Evolutionary conservation across 306 rosid genomes (phyloP), one percentile per base, ranked within the genome.

Genomic region (Herpetospermum pedunculosum): DNA sequence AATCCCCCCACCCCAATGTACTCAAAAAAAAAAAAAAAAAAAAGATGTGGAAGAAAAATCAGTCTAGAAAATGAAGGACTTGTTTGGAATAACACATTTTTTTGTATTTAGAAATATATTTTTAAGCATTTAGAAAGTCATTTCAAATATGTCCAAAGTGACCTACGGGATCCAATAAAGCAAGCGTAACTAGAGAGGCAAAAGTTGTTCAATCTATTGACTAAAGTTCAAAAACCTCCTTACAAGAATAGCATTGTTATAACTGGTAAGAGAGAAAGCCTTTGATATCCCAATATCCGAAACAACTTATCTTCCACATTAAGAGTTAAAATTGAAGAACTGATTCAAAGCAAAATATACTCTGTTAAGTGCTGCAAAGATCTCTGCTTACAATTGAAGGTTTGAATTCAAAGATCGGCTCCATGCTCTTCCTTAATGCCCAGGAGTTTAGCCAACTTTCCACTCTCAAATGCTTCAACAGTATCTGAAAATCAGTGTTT

Each of bases 381-480:
- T 38, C 6, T 70, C 70, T 68, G 38, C 70, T 38, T 38, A 60
- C 72, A 29, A 15, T 23, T 19, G 23, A 28, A 55, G 41, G 59
- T 76, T 64, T 72, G 62, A 44, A 69, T 75, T 85, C 86, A 93
- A 64, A 90, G 91, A 40, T 90, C 97, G 6, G 84, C 84, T 13
- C 69, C 71, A 7, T 65, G 34, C 47, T 19, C 84, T 43, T 59
- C 63, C 79, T 48, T 86, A 49, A 88, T 83, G 76, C 92, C 98
- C 2, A 92, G 86, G 75, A 93, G 89, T 71, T 82, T 80, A 49
- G 87, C 84, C 76, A 93, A 81, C 72, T 57, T 76, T 38, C 98
- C 97, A 65, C 87, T 93, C 81, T 90, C 88, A 64, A 85, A 93
- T 63, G 92, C 96, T 68, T 77, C 96, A 15, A 84, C 77, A 6